These are phyloP conservation scores for Pseudovirgaria hyperparasitica DNA, from an alignment of 2,329 filamentous ascomycete species.

Conservation along the genomic window DNA sequence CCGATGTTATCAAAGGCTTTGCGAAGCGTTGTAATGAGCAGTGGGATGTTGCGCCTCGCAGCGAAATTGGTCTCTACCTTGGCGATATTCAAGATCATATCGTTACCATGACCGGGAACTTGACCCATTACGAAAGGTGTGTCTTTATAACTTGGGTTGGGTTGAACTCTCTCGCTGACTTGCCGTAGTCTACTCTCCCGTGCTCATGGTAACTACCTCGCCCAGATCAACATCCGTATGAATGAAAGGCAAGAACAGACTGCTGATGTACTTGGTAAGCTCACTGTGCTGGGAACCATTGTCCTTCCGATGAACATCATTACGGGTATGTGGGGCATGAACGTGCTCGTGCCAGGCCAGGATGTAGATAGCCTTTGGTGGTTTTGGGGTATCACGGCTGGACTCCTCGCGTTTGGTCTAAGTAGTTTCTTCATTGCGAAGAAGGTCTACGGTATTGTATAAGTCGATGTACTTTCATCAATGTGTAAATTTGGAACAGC, in stretches of 20 bases:
- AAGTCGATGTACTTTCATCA: no score
- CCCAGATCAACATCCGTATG: conserved; percentile 98
- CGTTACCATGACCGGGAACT: conserved; percentile 93
- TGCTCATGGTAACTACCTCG: conserved; percentile 94
- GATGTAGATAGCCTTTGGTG: conserved; percentile 54
- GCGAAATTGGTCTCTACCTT: conserved; percentile 92
- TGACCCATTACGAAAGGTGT: conserved; percentile 92
- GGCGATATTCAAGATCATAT: conserved; percentile 99
- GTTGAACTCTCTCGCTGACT: conserved; percentile 5
- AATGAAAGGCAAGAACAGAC: conserved; percentile 95
- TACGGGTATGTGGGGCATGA: conserved; percentile 98
- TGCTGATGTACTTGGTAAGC: conserved; percentile 82
- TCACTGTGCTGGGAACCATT: conserved; percentile 93
- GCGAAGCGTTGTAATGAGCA: conserved; percentile 97
- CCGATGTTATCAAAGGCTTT: conserved; percentile 98
- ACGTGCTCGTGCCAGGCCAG: conserved; percentile 85
- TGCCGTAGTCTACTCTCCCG: conserved; percentile 63
- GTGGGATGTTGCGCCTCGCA: conserved; percentile 89
- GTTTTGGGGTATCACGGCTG: conserved; percentile 52
- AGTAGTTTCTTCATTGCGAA: conserved; percentile 73
- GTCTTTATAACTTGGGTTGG: conserved; percentile 17
- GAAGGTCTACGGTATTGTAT: conserved; percentile 37
- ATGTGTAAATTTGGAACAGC: no score
- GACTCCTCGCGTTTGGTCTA: conserved; percentile 65
- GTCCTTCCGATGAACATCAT: conserved; percentile 99